These are phyloP conservation scores for Byssochlamys sp. DNA, from an alignment of 2,329 filamentous ascomycete species.

Conservation along the genomic window DNA sequence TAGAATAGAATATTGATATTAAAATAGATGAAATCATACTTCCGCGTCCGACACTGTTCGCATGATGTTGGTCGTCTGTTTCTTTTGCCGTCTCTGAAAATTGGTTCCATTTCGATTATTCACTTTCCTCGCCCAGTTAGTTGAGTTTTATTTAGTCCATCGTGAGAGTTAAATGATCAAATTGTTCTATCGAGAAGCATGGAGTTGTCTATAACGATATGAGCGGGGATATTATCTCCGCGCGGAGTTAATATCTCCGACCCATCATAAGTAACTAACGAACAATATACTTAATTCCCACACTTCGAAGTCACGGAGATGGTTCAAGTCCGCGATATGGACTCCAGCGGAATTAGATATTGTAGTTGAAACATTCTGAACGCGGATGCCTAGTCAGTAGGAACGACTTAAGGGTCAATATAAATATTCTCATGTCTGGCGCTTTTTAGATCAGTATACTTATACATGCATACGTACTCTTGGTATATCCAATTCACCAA, in stretches of 20 bases:
- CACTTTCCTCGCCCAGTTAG: not conserved
- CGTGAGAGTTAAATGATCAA: no score
- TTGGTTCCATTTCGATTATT: conserved; percentile 2
- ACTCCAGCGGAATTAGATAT: no score
- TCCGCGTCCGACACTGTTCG: conserved; percentile 7
- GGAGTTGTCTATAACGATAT: no score
- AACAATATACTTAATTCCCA: not conserved
- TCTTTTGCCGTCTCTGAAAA: conserved; percentile 5
- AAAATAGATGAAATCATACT: not conserved
- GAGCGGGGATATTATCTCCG: conserved; percentile 7
- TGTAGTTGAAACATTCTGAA: no score
- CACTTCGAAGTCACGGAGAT: no score
- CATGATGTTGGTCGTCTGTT: conserved; percentile 7
- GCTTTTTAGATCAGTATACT: no score
- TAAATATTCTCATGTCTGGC: no score
- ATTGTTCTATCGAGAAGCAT: no score
- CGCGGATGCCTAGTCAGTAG: no score
- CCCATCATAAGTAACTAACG: not conserved
- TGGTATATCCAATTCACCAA: not conserved
- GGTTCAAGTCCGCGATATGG: no score
- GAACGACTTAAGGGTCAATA: no score
- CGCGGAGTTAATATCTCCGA: not conserved
- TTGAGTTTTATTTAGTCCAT: no score
- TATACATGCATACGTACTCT: not conserved
- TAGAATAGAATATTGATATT: not conserved